phyloP scores from a whole-genome alignment of 345 rosid species.

The Reutealis trisperma region DNA sequence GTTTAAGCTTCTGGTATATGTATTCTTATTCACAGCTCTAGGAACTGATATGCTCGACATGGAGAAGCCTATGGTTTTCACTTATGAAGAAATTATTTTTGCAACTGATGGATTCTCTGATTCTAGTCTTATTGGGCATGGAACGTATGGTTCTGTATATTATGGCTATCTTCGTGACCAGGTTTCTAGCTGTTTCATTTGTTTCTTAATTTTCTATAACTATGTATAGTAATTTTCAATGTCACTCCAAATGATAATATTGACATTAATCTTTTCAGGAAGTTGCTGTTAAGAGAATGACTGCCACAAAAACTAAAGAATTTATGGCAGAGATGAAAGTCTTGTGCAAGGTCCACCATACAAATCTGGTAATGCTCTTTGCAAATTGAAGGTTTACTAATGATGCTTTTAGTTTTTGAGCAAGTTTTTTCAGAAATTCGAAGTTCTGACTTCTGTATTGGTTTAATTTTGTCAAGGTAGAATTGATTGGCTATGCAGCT shows the following conservation, averaged over 20 bases:
- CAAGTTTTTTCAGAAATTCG: slow-evolving; percentile 14
- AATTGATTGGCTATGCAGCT: slow-evolving; percentile 88
- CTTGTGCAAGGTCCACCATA: slow-evolving; percentile 92
- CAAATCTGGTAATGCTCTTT: slow-evolving; percentile 73
- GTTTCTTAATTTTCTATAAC: not conserved
- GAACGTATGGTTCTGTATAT: slow-evolving; percentile 90
- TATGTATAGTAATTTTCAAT: not conserved
- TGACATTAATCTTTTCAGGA: slow-evolving; percentile 50
- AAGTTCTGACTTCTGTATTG: slow-evolving; percentile 36
- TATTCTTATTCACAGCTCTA: slow-evolving; percentile 47
- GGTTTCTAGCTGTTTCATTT: slow-evolving; percentile 42
- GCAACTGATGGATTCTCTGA: slow-evolving; percentile 86
- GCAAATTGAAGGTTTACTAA: slow-evolving; percentile 3
- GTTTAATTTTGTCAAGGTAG: slow-evolving; percentile 76
- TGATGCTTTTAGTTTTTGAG: not conserved
- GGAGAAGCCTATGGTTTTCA: slow-evolving; percentile 86
- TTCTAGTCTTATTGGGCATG: slow-evolving; percentile 87
- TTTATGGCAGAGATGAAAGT: slow-evolving; percentile 96
- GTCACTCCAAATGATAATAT: not conserved
- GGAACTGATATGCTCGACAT: slow-evolving; percentile 66
- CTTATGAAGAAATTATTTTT: slow-evolving; percentile 62
- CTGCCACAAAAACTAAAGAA: slow-evolving; percentile 89
- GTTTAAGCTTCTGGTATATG: slow-evolving; percentile 15
- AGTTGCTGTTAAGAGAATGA: slow-evolving; percentile 90
- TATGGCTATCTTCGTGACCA: slow-evolving; percentile 77